These are phyloP conservation scores for Neofusicoccum laricinum DNA, from an alignment of 2,329 filamentous ascomycete species.

Conservation along the genomic window DNA sequence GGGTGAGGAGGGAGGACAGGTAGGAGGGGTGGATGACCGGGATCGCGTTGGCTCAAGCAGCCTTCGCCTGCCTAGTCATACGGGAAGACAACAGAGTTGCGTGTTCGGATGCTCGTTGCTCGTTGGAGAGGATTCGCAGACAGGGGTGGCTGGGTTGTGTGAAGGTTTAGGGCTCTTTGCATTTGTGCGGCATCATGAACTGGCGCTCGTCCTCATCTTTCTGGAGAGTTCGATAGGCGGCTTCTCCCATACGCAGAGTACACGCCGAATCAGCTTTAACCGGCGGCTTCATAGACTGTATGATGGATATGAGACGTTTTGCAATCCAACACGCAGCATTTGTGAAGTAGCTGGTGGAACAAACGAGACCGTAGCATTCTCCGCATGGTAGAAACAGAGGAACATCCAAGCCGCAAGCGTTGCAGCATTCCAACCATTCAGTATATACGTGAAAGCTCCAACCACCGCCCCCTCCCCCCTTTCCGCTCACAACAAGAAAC, in stretches of 20 bases:
- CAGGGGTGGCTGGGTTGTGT: neutral
- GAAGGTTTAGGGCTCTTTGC: neutral
- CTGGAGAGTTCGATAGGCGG: too few relatives aligned
- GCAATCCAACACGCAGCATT: neutral
- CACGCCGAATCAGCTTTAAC: too few relatives aligned
- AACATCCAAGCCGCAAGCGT: too few relatives aligned
- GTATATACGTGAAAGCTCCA: neutral
- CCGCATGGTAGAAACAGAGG: too few relatives aligned
- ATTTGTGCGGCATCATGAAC: neutral
- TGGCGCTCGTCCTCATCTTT: neutral
- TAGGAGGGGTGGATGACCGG: neutral
- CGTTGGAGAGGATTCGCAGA: neutral
- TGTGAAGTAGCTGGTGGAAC: neutral
- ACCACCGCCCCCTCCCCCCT: neutral
- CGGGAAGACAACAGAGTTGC: neutral
- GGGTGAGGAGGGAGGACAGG: neutral
- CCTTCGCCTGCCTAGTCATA: neutral
- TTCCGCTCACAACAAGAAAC: conserved; percentile 27
- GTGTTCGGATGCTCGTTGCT: neutral
- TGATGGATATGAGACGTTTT: neutral
- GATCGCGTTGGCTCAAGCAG: too few relatives aligned
- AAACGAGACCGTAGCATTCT: too few relatives aligned
- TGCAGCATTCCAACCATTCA: too few relatives aligned
- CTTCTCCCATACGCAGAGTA: too few relatives aligned
- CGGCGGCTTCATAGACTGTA: too few relatives aligned